A percentile compares a stretch with the other conserved stretches of the same genome.
Conservation (phyloP, 805 yeast genomes). For the Cyberlindnera mycetangii region DNA sequence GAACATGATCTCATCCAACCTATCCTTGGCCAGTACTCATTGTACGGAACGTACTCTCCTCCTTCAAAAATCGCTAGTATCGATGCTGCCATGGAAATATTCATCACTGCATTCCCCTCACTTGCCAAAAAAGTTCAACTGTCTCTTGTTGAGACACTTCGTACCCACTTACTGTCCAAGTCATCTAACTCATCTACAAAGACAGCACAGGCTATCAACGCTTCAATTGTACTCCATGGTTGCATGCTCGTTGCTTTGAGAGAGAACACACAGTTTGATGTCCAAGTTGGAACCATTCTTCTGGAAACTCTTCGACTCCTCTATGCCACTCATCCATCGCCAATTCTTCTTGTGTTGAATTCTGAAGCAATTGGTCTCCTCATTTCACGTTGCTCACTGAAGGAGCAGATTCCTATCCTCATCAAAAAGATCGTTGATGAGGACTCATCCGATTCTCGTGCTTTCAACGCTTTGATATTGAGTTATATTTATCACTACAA, state of each 20-base stretch:
- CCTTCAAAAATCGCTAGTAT: conserved; percentile 51
- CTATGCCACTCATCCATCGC: conserved; percentile 16
- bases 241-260: conserved; percentile 29
- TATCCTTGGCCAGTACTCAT: conserved; percentile 32
- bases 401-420: conserved; percentile 48
- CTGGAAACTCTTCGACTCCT: conserved; percentile 46
- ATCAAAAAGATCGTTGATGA: conserved; percentile 65
- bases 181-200: conserved; percentile 32
- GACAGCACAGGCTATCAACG: conserved; percentile 56
- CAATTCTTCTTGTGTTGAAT: conserved; percentile 42
- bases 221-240: conserved; percentile 62
- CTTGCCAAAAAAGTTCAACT: conserved; percentile 78
- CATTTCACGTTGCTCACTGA: conserved; percentile 34
- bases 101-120: conserved; percentile 65
- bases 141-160: conserved; percentile 79
- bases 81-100: conserved; percentile 78
- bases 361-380: conserved; percentile 60
- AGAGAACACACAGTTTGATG: conserved; percentile 29
- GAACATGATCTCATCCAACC: conserved; percentile 40
- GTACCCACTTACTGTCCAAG: conserved; percentile 49
- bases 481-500: conserved; percentile 44
- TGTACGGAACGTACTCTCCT: conserved; percentile 36
- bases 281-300: conserved; percentile 41
- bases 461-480: conserved; percentile 49
- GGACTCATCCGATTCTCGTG: conserved; percentile 62